Conservation (phyloP, 495 filamentous ascomycete genomes). For the Neurospora sublineolata region DNA sequence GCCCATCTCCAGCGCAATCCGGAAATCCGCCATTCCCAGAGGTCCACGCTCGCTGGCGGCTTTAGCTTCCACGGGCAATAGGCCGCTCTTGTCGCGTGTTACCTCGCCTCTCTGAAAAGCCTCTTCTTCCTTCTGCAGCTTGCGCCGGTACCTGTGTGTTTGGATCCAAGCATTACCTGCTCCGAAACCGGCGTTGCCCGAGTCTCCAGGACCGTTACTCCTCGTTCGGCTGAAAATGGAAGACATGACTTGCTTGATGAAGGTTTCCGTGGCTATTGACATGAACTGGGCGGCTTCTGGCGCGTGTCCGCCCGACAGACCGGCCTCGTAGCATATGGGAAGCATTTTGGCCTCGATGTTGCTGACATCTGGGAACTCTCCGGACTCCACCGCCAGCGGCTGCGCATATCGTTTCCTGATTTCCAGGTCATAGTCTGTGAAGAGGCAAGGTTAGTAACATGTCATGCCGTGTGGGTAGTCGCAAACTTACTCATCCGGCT, state of each 20-base stretch:
- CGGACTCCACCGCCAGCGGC: constrained; percentile 75
- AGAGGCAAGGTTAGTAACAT: background rate
- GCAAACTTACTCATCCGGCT: constrained; percentile 75
- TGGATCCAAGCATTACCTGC: constrained; percentile 59
- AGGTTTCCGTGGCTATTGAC: constrained; percentile 82
- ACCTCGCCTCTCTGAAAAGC: constrained; percentile 56
- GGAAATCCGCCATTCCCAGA: constrained; percentile 67
- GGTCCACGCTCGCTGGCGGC: constrained; percentile 53
- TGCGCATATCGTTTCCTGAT: constrained; percentile 86
- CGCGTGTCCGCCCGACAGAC: constrained; percentile 61
- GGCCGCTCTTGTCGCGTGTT: constrained; percentile 51
- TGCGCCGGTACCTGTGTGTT: constrained; percentile 63
- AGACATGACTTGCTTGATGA: constrained; percentile 77
- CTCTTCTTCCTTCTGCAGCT: constrained; percentile 62
- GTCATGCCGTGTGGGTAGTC: background rate
- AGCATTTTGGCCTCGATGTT: constrained; percentile 77
- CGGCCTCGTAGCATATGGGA: constrained; percentile 89
- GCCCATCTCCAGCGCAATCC: constrained; percentile 61
- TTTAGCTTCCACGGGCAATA: constrained; percentile 67
- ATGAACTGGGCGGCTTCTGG: constrained; percentile 72
- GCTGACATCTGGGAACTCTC: constrained; percentile 78
- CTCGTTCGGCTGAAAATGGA: constrained; percentile 68
- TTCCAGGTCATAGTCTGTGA: constrained; percentile 74
- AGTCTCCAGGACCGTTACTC: constrained; percentile 58
- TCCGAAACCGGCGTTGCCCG: constrained; percentile 44